Evolutionary conservation across 208 protist species (phyloP).

Genomic region (Trichomonas gallinae): DNA sequence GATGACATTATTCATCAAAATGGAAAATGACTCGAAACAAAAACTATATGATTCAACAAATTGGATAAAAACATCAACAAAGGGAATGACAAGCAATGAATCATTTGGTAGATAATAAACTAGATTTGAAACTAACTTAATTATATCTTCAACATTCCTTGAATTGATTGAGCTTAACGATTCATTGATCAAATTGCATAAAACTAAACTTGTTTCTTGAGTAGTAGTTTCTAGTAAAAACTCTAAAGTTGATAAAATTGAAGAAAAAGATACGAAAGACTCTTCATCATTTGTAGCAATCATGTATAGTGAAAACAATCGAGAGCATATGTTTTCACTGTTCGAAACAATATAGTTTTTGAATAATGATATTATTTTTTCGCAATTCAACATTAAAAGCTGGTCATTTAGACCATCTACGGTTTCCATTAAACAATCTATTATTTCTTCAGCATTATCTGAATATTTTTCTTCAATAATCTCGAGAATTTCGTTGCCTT

Average conservation of each 20-base stretch:
- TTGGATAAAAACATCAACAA: neutral
- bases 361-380: neutral
- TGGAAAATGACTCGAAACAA: neutral
- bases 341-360: neutral
- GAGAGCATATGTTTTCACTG: neutral
- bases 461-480: neutral
- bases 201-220: neutral
- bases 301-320: neutral
- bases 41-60: neutral
- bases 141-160: neutral
- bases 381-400: neutral
- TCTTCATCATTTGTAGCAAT: neutral
- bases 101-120: neutral
- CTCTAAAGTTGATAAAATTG: neutral
- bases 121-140: neutral
- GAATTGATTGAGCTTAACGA: neutral
- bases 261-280: neutral
- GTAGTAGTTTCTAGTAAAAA: neutral
- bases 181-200: neutral
- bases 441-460: neutral
- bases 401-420: neutral
- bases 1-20: neutral
- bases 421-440: neutral
- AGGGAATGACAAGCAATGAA: neutral
- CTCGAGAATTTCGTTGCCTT: neutral